Evolutionary conservation across 2,329 filamentous ascomycete genomes (phyloP).

Genomic region (Lasiodiplodia sp.): DNA sequence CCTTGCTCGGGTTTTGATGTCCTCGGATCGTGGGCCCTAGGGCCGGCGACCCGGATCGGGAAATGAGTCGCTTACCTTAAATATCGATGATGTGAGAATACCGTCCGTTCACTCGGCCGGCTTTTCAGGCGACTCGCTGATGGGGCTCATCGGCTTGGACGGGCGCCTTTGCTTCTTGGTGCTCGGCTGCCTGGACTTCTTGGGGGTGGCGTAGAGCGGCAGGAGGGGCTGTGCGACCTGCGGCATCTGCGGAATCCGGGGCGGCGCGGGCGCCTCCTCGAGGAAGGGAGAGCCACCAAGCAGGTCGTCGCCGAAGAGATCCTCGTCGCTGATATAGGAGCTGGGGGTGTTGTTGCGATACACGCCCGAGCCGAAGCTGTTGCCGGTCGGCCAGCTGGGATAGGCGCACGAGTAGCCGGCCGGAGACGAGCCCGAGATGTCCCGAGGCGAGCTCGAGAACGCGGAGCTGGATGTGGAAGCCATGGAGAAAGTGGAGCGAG

Average conservation of each 20-base stretch:
- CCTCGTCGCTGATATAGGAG: conserved; percentile 51
- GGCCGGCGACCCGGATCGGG: not conserved
- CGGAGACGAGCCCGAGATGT: conserved; percentile 30
- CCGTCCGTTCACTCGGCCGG: conserved; percentile 44
- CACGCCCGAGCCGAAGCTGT: conserved; percentile 38
- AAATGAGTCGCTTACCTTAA: conserved; percentile 24
- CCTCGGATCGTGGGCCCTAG: not conserved
- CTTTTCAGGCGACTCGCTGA: conserved; percentile 49
- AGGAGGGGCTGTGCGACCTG: conserved; percentile 45
- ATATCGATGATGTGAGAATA: conserved; percentile 24
- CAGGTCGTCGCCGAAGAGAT: conserved; percentile 50
- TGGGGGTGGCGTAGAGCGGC: conserved; percentile 48
- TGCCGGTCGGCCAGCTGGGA: conserved; percentile 50
- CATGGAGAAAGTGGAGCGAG: conserved; percentile 44
- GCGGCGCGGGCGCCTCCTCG: conserved; percentile 49
- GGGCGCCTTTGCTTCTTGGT: conserved; percentile 48
- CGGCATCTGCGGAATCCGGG: conserved; percentile 40
- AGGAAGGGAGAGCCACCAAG: conserved; percentile 45
- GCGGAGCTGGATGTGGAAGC: conserved; percentile 43
- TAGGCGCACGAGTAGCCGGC: conserved; percentile 48
- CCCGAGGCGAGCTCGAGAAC: conserved; percentile 39
- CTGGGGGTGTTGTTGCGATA: conserved; percentile 45
- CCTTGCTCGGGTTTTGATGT: not conserved
- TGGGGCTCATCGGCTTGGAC: conserved; percentile 52
- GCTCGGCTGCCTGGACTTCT: conserved; percentile 50